These are phyloP conservation scores for Hydnomerulius pinastri DNA, from an alignment of 768 basidiomycete species.

Conservation along the genomic window DNA sequence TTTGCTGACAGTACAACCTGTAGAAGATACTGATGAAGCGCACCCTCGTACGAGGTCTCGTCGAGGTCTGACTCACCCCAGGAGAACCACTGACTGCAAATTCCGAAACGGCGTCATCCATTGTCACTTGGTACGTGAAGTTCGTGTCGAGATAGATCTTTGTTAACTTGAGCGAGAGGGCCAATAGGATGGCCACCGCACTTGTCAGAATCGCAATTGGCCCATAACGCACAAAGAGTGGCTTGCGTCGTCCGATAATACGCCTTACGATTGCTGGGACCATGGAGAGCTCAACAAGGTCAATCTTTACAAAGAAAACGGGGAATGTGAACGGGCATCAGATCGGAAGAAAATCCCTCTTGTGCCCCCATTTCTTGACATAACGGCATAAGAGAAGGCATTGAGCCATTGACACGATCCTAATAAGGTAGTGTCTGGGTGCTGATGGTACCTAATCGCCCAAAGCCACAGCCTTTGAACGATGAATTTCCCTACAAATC, in stretches of 20 bases:
- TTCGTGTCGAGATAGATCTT: background rate
- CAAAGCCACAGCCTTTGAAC: no score
- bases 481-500: no score
- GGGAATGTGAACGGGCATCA: background rate
- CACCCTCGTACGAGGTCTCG: no score
- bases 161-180: background rate
- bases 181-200: background rate
- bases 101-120: background rate
- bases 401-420: no score
- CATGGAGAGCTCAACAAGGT: background rate
- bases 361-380: no score
- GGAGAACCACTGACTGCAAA: background rate
- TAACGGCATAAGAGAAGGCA: no score
- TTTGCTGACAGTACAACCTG: constrained; percentile 4
- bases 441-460: no score
- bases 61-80: constrained; percentile 6
- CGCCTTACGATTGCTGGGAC: background rate
- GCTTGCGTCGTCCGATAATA: background rate
- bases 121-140: background rate
- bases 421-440: no score
- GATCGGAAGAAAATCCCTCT: no score
- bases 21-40: no score
- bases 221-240: background rate
- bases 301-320: background rate
- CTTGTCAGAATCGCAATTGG: background rate